phyloP scores from a whole-genome alignment of 148 eudicot genomes.

The Fagopyrum homotropicum region DNA sequence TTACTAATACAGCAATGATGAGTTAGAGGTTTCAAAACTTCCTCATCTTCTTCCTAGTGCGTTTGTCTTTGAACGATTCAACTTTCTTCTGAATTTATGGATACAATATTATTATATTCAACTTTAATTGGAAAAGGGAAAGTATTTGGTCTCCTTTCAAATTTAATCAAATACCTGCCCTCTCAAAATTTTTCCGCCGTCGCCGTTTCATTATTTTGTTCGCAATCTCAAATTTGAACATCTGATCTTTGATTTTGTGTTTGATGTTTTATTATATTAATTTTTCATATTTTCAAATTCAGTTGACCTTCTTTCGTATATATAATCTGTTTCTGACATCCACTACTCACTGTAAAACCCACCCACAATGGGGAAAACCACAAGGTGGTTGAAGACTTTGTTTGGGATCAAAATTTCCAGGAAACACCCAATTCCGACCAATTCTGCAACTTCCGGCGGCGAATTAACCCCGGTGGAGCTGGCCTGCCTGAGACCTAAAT shows the following conservation, averaged over 20 bases:
- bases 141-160: background rate
- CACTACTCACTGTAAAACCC: background rate
- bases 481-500: slow-evolving; percentile 41
- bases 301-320: background rate
- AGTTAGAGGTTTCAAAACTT: background rate
- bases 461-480: slow-evolving; percentile 34
- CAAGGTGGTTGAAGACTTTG: slow-evolving; percentile 6
- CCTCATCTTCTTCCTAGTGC: background rate
- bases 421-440: slow-evolving; percentile 13
- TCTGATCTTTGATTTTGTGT: background rate
- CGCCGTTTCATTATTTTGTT: slow-evolving; percentile 6
- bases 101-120: background rate
- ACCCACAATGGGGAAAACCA: slow-evolving; percentile 1
- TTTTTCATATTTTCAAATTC: background rate
- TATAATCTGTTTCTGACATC: slow-evolving; percentile 4
- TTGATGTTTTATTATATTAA: background rate
- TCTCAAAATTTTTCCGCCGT: background rate
- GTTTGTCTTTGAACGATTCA: background rate
- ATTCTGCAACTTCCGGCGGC: slow-evolving; percentile 33
- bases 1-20: too few relatives aligned
- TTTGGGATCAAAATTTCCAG: slow-evolving; percentile 2
- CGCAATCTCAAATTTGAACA: background rate
- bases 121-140: background rate
- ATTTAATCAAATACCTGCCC: background rate
- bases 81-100: background rate